phyloP scores from a whole-genome alignment of 2,329 filamentous ascomycete species.

The Pseudogymnoascus destructans region DNA sequence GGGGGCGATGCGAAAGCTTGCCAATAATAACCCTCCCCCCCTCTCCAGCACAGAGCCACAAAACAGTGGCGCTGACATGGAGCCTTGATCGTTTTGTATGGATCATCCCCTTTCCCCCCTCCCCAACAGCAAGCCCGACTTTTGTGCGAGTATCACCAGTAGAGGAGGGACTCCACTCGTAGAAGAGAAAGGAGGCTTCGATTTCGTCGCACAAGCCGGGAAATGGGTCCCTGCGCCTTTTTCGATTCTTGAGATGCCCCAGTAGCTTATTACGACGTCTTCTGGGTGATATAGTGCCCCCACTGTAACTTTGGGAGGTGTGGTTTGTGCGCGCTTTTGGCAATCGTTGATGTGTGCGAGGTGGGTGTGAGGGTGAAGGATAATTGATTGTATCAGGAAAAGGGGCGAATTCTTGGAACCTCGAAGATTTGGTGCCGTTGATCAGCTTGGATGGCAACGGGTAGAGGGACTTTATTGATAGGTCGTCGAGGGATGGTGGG shows the following conservation, averaged over 20 bases:
- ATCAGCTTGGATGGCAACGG: neutral
- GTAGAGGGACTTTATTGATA: neutral
- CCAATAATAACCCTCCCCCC: neutral
- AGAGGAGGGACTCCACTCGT: constrained; percentile 3
- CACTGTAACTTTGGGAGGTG: constrained; percentile 1
- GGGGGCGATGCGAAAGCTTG: constrained; percentile 2
- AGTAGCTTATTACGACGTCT: constrained; percentile 8
- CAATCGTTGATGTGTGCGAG: neutral
- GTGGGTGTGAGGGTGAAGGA: neutral
- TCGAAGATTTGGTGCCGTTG: neutral
- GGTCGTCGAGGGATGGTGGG: neutral
- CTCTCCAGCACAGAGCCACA: constrained; percentile 1
- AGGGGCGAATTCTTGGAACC: neutral
- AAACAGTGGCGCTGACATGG: constrained; percentile 1
- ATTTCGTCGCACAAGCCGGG: constrained; percentile 6
- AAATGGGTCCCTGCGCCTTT: constrained; percentile 8
- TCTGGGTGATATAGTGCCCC: neutral
- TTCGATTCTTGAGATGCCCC: neutral
- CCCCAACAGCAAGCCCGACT: neutral
- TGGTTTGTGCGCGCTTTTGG: neutral
- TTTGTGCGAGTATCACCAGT: constrained; percentile 1
- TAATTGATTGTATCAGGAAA: neutral
- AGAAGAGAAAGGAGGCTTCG: neutral
- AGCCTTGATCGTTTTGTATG: constrained; percentile 2
- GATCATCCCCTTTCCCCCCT: neutral